Evolutionary conservation across 1,139 yeast genomes (phyloP).

Genomic region (Citeromyces siamensis): DNA sequence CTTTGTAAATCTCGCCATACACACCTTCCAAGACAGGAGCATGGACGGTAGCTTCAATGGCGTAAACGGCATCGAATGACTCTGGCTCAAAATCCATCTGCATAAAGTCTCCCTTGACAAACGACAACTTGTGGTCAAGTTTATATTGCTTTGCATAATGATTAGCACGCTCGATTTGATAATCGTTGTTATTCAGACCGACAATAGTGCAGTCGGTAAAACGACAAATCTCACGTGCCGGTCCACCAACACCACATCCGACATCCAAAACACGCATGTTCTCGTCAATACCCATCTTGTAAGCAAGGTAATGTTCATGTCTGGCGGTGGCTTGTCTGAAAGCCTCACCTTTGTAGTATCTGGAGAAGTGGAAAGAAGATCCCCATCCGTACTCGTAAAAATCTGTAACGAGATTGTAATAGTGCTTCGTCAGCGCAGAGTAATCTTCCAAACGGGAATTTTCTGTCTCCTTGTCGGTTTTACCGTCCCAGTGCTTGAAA

Average conservation of each 20-base stretch:
- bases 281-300: slow-evolving; percentile 68
- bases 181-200: slow-evolving; percentile 94
- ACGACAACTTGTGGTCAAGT: slow-evolving; percentile 61
- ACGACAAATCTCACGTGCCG: slow-evolving; percentile 91
- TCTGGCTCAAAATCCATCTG: slow-evolving; percentile 92
- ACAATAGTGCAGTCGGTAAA: slow-evolving; percentile 81
- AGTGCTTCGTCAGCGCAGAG: slow-evolving; percentile 86
- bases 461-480: slow-evolving; percentile 62
- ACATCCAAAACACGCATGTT: slow-evolving; percentile 90
- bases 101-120: slow-evolving; percentile 98
- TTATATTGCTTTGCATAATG: slow-evolving; percentile 59
- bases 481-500: slow-evolving; percentile 94
- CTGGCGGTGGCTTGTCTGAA: slow-evolving; percentile 93
- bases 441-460: slow-evolving; percentile 71
- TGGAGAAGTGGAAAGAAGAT: slow-evolving; percentile 93
- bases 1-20: slow-evolving; percentile 88
- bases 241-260: slow-evolving; percentile 99
- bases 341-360: slow-evolving; percentile 88
- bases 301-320: slow-evolving; percentile 93
- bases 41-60: slow-evolving; percentile 97
- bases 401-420: slow-evolving; percentile 94
- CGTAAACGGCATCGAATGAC: slow-evolving; percentile 92
- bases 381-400: slow-evolving; percentile 99
- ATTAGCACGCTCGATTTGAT: slow-evolving; percentile 89
- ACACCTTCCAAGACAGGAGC: slow-evolving; percentile 97